phyloP scores from a whole-genome alignment of 208 protist genomes.

The Leishmania lainsoni region DNA sequence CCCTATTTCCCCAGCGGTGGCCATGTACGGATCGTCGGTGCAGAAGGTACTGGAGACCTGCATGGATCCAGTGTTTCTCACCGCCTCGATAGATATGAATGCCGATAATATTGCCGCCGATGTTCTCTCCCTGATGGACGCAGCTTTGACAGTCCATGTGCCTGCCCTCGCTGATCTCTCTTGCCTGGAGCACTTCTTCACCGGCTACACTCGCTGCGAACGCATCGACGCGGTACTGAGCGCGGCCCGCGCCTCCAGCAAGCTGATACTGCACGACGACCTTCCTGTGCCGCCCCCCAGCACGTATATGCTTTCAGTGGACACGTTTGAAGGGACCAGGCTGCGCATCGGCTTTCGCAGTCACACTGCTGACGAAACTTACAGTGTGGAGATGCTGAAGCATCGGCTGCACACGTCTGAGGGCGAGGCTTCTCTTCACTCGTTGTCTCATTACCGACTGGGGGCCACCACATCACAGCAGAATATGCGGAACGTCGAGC shows the following conservation, averaged over 20 bases:
- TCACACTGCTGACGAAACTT: conserved; percentile 11
- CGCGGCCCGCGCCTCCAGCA: conserved; percentile 19
- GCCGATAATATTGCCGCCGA: conserved; percentile 19
- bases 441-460: neutral
- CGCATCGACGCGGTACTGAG: conserved; percentile 18
- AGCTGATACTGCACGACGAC: conserved; percentile 26
- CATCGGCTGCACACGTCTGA: neutral
- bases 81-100: conserved; percentile 16
- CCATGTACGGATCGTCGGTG: conserved; percentile 8
- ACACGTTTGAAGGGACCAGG: conserved; percentile 20
- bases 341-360: conserved; percentile 32
- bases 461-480: conserved; percentile 17
- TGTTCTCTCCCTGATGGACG: conserved; percentile 16
- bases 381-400: conserved; percentile 8
- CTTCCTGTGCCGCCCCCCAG: conserved; percentile 14
- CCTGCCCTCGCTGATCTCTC: conserved; percentile 9
- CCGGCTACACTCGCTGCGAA: conserved; percentile 18
- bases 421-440: neutral
- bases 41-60: conserved; percentile 25
- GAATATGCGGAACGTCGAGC: conserved; percentile 1
- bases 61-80: conserved; percentile 22
- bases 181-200: conserved; percentile 20
- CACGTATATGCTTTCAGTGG: conserved; percentile 19
- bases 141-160: conserved; percentile 17
- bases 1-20: neutral